Evolutionary conservation across 345 rosid genomes (phyloP), one percentile per base, ranked within the genome.

Genomic region (Luvunga scandens): DNA sequence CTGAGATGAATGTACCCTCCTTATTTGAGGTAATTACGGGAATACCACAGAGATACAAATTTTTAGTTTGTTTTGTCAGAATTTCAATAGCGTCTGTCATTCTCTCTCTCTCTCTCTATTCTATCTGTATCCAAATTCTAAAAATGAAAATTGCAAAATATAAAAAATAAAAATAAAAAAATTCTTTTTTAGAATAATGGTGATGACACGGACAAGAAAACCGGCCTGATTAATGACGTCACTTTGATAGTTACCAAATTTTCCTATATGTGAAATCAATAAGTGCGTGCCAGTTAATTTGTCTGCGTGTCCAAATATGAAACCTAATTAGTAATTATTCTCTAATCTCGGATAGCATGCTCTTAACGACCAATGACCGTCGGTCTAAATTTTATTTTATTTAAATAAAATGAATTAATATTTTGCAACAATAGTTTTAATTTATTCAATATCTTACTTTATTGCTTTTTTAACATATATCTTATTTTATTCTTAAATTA

Each of bases 21-120:
- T 1, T 71, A 14, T 48, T 75, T 30, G 7, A 1, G 7, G 25
- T 2, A 75, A 75, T 75, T 75, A 48, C 78, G 78, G 21, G 31
- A 65, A 64, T 50, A n/a, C 78, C 78, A 75, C 71, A 24, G 39
- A 62, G 59, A 19, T 62, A 42, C 69, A 6, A 14, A 33, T 7
- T 56, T 18, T 56, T n/a, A 24, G 22, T 9, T 42, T 64, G 22
- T 3, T 21, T 28, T 62, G 8, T 21, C 70, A 22, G 65, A 36
- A 19, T 19, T 21, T 34, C 10, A 30, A 0, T 9, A 38, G 62
- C 13, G 7, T 36, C 1, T 36, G n/a, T n/a, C n/a, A n/a, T n/a
- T n/a, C n/a, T n/a, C 39, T 36, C 6, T 36, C 39, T 36, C 6
- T 36, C 7, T 4, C 14, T 28, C 33, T 25, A 27, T 38, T 55